phyloP scores from a whole-genome alignment of 352 stramenopile species.

The Phytophthora sojae region DNA sequence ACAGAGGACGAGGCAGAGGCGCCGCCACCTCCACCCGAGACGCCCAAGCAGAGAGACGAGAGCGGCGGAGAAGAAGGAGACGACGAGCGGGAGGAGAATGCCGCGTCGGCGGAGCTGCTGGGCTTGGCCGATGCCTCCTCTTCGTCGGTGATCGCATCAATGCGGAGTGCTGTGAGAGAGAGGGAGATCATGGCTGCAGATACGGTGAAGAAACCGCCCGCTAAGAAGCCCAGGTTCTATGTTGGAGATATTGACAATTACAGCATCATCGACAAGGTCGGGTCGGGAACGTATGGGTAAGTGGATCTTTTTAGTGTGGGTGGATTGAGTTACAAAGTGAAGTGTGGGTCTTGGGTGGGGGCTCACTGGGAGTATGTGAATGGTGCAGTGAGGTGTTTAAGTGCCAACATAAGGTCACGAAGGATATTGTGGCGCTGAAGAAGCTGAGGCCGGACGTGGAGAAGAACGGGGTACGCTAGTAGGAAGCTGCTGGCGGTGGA shows the following conservation, averaged over 20 bases:
- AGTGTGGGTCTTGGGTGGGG: not conserved
- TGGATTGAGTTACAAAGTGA: not conserved
- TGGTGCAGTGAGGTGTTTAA: constrained; percentile 84
- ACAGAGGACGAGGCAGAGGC: not conserved
- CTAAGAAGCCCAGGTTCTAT: constrained; percentile 73
- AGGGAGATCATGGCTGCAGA: constrained; percentile 74
- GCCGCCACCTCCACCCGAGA: constrained; percentile 1
- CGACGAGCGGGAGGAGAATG: constrained; percentile 34
- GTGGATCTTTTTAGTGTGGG: constrained; percentile 7
- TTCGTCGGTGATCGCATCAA: constrained; percentile 71
- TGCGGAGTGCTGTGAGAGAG: constrained; percentile 76
- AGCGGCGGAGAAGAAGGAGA: constrained; percentile 42
- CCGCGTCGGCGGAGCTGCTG: not conserved
- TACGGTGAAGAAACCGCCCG: constrained; percentile 40
- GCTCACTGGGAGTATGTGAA: constrained; percentile 16
- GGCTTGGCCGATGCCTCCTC: constrained; percentile 40
- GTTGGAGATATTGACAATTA: constrained; percentile 89
- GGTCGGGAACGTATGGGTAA: constrained; percentile 87
- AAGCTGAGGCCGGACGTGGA: constrained; percentile 86
- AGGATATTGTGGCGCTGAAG: constrained; percentile 89
- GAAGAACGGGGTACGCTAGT: constrained; percentile 78
- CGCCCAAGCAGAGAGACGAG: constrained; percentile 23
- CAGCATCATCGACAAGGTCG: constrained; percentile 90
- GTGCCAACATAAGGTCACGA: constrained; percentile 87
- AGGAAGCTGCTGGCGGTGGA: not conserved